Conservation (phyloP, 176 grass and related monocot genomes). For the Saccharum spontaneum region DNA sequence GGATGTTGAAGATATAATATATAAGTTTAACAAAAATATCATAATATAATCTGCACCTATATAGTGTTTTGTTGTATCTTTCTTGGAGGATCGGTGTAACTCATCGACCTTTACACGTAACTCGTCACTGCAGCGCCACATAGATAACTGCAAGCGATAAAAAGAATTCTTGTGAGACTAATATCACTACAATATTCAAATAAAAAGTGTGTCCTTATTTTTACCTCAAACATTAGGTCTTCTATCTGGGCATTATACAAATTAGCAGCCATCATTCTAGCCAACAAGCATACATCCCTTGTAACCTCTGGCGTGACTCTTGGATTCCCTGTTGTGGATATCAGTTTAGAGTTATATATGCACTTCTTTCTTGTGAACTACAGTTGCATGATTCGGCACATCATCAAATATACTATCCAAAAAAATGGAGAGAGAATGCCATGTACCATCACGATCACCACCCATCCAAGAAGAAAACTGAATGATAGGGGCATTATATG, state of each 20-base stretch:
- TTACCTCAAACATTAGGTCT: conserved; percentile 98
- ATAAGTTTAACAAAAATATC: background rate
- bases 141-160: conserved; percentile 65
- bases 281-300: conserved; percentile 95
- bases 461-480: conserved; percentile 99
- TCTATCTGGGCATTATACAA: conserved; percentile 97
- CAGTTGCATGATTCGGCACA: conserved; percentile 13
- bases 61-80: conserved; percentile 87
- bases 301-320: conserved; percentile 98
- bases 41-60: conserved; percentile 63
- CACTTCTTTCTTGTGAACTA: background rate
- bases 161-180: conserved; percentile 30
- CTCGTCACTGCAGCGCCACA: conserved; percentile 97
- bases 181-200: background rate
- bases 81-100: conserved; percentile 65
- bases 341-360: conserved; percentile 24
- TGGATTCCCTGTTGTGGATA: conserved; percentile 75
- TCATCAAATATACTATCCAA: conserved; percentile 4
- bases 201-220: background rate
- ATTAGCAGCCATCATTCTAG: conserved; percentile 96
- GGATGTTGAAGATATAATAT: background rate
- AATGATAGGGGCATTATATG: conserved; percentile 93
- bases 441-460: conserved; percentile 91
- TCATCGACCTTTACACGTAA: conserved; percentile 60
- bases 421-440: background rate